A percentile compares a stretch with the other conserved stretches of the same genome.
phyloP scores from a whole-genome alignment of 2,329 filamentous ascomycete genomes.

The Talaromyces pinophilus region DNA sequence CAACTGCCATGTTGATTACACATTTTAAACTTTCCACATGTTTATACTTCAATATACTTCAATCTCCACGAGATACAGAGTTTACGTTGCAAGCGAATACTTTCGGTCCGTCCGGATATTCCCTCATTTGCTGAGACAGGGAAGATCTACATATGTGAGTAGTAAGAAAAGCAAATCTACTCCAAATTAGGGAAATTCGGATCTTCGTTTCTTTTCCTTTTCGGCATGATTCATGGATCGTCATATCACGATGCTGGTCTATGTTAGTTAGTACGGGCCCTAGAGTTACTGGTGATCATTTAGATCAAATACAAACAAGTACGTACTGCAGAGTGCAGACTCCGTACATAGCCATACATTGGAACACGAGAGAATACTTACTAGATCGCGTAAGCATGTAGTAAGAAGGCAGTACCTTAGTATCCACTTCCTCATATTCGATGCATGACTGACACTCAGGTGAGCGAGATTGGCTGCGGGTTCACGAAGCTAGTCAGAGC shows the following conservation, averaged over 20 bases:
- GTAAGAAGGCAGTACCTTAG: not conserved
- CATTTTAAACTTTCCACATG: not conserved
- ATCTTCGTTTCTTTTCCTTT: conserved; percentile 9
- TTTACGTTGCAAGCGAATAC: not conserved
- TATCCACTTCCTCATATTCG: conserved; percentile 13
- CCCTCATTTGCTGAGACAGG: conserved; percentile 8
- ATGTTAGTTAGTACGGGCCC: not conserved
- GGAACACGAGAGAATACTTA: not conserved
- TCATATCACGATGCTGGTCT: not conserved
- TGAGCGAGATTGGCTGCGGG: conserved; percentile 19
- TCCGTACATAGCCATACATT: not conserved
- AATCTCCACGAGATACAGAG: not conserved
- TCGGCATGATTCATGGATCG: conserved; percentile 11
- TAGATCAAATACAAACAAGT: conserved; percentile 2
- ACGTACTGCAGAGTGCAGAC: not conserved
- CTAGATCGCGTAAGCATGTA: conserved; percentile 5
- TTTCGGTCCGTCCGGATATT: not conserved
- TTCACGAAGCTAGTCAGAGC: not conserved
- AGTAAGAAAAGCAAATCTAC: conserved; percentile 4
- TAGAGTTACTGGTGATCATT: not conserved
- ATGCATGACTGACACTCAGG: conserved; percentile 18
- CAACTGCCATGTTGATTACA: conserved; percentile 2
- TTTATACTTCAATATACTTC: not conserved
- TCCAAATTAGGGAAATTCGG: not conserved
- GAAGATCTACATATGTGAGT: conserved; percentile 8